Base-by-base conservation (phyloP, 2,329 filamentous ascomycete genomes). In the Botrytis tulipae region DNA sequence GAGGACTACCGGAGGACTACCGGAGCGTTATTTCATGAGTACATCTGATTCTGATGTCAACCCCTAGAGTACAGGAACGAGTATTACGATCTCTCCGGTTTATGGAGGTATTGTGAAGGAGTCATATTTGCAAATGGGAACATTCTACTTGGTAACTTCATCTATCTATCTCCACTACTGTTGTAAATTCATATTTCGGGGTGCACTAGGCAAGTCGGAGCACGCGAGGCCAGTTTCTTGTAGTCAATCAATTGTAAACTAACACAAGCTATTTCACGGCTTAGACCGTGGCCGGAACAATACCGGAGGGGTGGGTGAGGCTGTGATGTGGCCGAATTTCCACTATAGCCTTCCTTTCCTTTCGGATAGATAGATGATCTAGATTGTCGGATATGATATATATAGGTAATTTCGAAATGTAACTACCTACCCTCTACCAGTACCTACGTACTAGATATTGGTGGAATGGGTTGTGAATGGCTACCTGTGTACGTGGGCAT, bases 271-370 rank as follows among this genome's bases (percentile, higher is more conserved):
- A 62, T 20, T 65, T 32, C 40, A 32, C 61, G 61, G 61, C 61
- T 42, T 65, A n/a, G 61, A 44, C 61, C 61, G 61, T 42, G 7
- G 61, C 61, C 61, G 40, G 61, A 29, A 65, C 40, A 46, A 32
- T 46, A 46, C 40, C 61, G 40, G 61, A 65, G 61, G n/a, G 61
- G 18, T 57, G 14, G 51, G 51, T 44, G 61, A 65, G 61, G 61
- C 61, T 63, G 61, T 44, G 61, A 44, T 63, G 37, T 63, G 61
- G 37, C 61, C 61, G 40, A 44, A 44, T 42, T 44, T 44, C 37
- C 61, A 63, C 61, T 40, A 63, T 63, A 40, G 25, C n/a, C n/a
- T 29, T 40, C 61, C 60, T 44, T 63, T 63, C 60, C 51, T 32
- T 57, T 57, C 51, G 51, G 51, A 51, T n/a, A 54, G 51, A 57